These are phyloP conservation scores for Backusella psychrophila DNA, from an alignment of 192 early-diverging fungal species.

Conservation along the genomic window DNA sequence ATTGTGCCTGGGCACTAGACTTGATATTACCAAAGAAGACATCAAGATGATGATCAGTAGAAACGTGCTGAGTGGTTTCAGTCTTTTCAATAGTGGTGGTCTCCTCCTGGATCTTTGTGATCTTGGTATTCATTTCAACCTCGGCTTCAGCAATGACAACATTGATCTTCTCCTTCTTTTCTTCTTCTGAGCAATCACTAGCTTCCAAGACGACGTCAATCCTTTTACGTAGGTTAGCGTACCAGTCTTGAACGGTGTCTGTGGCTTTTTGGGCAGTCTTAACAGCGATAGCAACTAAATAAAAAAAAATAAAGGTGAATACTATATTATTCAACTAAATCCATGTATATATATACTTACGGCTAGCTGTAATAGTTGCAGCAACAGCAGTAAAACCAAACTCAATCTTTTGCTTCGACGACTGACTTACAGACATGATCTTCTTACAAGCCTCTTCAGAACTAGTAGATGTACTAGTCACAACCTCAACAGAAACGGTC, in stretches of 20 bases:
- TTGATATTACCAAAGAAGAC: constrained; percentile 14
- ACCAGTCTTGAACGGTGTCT: constrained; percentile 15
- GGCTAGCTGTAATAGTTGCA: neutral
- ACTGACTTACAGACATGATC: neutral
- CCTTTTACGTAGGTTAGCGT: neutral
- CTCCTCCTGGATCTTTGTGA: neutral
- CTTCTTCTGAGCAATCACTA: neutral
- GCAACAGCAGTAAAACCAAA: neutral
- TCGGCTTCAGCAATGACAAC: constrained; percentile 6
- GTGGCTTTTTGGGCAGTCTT: constrained; percentile 8
- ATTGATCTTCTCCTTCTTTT: neutral
- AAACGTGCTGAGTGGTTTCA: neutral
- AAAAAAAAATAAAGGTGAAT: neutral
- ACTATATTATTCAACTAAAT: neutral
- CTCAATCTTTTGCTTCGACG: constrained; percentile 6
- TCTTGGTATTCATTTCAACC: constrained; percentile 13
- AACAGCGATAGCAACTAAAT: neutral
- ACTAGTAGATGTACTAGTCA: neutral
- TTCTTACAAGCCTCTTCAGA: constrained; percentile 3
- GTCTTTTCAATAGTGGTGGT: neutral
- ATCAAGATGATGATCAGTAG: constrained; percentile 11
- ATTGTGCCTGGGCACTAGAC: neutral
- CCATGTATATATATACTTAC: neutral
- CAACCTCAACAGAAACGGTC: constrained; percentile 3
- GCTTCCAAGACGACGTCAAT: constrained; percentile 1